Evolutionary conservation across 192 early-diverging fungal genomes (phyloP), one percentile per base, ranked within the genome.

Genomic region (Coemansia sp.): DNA sequence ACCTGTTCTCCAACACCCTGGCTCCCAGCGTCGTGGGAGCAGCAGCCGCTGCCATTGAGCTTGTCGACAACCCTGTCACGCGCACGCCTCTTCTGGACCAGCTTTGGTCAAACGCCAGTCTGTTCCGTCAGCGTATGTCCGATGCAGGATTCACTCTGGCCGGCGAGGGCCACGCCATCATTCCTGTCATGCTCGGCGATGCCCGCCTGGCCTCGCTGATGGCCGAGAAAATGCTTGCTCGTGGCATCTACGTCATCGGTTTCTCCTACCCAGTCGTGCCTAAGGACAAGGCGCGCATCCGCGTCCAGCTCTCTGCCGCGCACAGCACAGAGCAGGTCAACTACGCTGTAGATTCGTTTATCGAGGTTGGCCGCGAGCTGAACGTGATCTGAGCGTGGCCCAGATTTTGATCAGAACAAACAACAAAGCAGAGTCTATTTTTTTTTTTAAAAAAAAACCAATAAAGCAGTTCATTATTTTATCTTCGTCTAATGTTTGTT

Each of bases 101-200:
- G 52, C 79, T 90, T 22, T 85, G 84, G 80, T 72, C 71, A 51
- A 90, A 90, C 71, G 87, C 88, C 7, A 65, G 50, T 48, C 66
- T 86, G 14, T 90, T 90, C 83, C 80, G 88, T 66, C 50, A 60
- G 55, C 80, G 85, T 30, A 80, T 90, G 77, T 63, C 66, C 1
- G 87, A 77, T 0, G 87, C 87, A 31, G 88, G 88, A 52, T 90
- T 90, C 65, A 75, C 75, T 5, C 72, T 90, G 50, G 88, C 88
- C 38, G 88, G 83, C n/a, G 71, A 84, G 55, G 75, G 83, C 64
- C 85, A 86, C 22, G 84, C 85, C 2, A 86, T 86, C 40, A 79
- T 84, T 17, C 85, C 85, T 0, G 85, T 86, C 10, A 86, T 86
- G 85, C 70, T 86, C 7, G 83, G 81, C 48, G 85, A 86, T 45